A percentile compares a stretch with the other conserved stretches of the same genome.
phyloP scores from a whole-genome alignment of 306 rosid genomes.

The Neltuma alba region DNA sequence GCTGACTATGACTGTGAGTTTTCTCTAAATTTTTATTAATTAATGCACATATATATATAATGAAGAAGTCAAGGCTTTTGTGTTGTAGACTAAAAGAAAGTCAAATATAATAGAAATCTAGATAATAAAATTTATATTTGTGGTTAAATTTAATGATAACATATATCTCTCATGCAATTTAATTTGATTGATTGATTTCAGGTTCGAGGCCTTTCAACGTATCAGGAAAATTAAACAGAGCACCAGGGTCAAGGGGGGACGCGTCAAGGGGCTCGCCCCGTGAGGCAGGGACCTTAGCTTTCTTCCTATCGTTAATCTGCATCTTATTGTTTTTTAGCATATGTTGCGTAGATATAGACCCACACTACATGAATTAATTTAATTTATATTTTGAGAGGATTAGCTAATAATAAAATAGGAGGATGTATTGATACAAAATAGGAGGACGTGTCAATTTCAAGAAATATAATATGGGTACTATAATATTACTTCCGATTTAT shows the following conservation, averaged over 20 bases:
- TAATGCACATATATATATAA: neutral
- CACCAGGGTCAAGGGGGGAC: neutral
- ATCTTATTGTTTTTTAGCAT: slow-evolving; percentile 44
- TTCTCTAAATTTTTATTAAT: neutral
- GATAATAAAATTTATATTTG: neutral
- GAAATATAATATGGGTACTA: no score
- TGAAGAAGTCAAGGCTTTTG: neutral
- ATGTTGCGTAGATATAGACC: no score
- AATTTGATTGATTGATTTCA: slow-evolving; percentile 21
- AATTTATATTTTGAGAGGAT: neutral
- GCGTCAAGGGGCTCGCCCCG: neutral
- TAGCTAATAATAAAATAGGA: neutral
- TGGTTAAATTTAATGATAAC: neutral
- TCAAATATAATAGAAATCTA: neutral
- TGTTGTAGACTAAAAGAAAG: neutral
- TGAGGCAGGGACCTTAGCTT: slow-evolving; percentile 17
- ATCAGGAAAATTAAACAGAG: slow-evolving; percentile 61
- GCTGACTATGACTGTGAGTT: slow-evolving; percentile 89
- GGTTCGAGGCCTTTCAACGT: slow-evolving; percentile 87
- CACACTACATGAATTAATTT: no score
- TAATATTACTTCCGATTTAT: no score
- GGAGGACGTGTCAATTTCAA: no score
- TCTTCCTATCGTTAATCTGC: slow-evolving; percentile 38
- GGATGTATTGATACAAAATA: neutral
- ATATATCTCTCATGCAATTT: slow-evolving; percentile 4